Conservation (phyloP, 192 early-diverging fungal genomes). For the Coemansia sp. region DNA sequence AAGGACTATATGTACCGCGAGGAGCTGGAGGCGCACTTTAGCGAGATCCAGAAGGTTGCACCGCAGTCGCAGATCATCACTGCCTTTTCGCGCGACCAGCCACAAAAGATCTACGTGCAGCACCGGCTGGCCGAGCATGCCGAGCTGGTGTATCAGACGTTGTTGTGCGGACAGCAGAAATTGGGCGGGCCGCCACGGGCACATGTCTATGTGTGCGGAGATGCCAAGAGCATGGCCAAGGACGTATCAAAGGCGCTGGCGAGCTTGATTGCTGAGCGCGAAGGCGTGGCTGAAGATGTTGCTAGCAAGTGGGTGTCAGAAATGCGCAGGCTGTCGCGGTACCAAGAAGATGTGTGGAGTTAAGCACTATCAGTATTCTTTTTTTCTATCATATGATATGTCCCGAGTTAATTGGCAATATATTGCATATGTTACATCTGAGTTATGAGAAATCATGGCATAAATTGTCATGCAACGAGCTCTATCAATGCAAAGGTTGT, state of each 20-base stretch:
- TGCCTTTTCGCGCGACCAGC: conserved; percentile 86
- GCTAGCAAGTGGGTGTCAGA: conserved; percentile 85
- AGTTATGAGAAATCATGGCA: neutral
- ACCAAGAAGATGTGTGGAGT: conserved; percentile 91
- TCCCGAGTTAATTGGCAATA: neutral
- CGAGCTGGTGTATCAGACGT: conserved; percentile 74
- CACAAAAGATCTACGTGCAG: conserved; percentile 96
- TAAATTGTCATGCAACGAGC: neutral
- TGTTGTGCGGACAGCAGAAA: conserved; percentile 69
- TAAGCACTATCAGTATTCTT: conserved; percentile 11
- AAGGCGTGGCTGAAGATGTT: conserved; percentile 68
- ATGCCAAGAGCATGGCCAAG: conserved; percentile 96
- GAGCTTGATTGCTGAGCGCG: conserved; percentile 65
- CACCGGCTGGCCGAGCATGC: conserved; percentile 79
- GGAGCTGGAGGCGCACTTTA: conserved; percentile 77
- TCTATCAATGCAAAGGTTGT: too few relatives aligned
- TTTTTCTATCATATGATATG: neutral
- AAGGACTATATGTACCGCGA: conserved; percentile 91
- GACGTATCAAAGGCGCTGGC: conserved; percentile 78
- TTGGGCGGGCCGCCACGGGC: conserved; percentile 58
- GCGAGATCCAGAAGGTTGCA: conserved; percentile 45
- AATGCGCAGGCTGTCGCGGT: conserved; percentile 77
- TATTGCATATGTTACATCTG: too few relatives aligned
- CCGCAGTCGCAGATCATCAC: conserved; percentile 78
- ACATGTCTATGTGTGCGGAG: conserved; percentile 92